Conservation (phyloP, 805 yeast species). For the Clavispora santaluciae region DNA sequence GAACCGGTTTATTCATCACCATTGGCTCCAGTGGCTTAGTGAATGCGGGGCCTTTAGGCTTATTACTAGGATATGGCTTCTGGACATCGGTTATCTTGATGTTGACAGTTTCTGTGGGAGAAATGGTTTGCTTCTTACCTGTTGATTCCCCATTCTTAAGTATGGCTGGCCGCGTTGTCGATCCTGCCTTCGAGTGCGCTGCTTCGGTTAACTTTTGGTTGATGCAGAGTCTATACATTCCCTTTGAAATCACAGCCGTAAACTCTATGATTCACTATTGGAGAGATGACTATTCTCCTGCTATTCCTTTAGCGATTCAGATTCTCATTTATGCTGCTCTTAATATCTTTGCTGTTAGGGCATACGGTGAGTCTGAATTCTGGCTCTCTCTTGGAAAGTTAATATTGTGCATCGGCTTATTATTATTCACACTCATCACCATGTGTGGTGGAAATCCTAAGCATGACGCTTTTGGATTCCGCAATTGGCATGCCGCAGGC, state of each 20-base stretch:
- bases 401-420: slow-evolving; percentile 64
- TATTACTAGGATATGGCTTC: slow-evolving; percentile 26
- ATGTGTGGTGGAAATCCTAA: slow-evolving; percentile 87
- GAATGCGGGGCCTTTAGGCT: slow-evolving; percentile 31
- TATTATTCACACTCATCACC: slow-evolving; percentile 69
- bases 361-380: slow-evolving; percentile 81
- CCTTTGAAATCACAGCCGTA: slow-evolving; percentile 26
- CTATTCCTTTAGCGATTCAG: slow-evolving; percentile 41
- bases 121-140: slow-evolving; percentile 35
- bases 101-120: slow-evolving; percentile 33
- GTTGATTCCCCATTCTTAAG: slow-evolving; percentile 33
- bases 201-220: slow-evolving; percentile 36
- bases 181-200: slow-evolving; percentile 32
- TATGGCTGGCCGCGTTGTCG: slow-evolving; percentile 36
- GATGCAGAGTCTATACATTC: slow-evolving; percentile 38
- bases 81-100: slow-evolving; percentile 28
- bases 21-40: slow-evolving; percentile 29
- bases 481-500: slow-evolving; percentile 35
- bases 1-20: slow-evolving; percentile 34
- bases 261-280: slow-evolving; percentile 53
- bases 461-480: slow-evolving; percentile 50
- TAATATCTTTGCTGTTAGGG: slow-evolving; percentile 66
- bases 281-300: slow-evolving; percentile 46
- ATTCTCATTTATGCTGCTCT: slow-evolving; percentile 38
- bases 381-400: slow-evolving; percentile 64